These are phyloP conservation scores for Xylariaceae sp. DNA, from an alignment of 2,329 filamentous ascomycete species.

Conservation along the genomic window DNA sequence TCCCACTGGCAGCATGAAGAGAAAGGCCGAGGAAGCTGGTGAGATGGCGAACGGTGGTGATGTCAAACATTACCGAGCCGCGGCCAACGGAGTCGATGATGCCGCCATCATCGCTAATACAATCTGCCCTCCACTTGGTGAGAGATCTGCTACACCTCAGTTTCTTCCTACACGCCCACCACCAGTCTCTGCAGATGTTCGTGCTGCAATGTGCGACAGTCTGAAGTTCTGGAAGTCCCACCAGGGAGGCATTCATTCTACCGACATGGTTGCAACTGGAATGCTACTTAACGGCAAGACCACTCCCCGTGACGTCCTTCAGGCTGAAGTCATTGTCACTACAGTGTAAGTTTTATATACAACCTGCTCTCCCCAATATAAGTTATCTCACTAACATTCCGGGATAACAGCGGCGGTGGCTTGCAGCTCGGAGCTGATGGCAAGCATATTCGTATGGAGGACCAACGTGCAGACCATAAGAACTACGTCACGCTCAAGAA, in stretches of 20 bases:
- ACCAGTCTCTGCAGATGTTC: slow-evolving; percentile 50
- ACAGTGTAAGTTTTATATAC: slow-evolving; percentile 45
- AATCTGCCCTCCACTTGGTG: too few species aligned
- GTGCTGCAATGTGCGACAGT: slow-evolving; percentile 59
- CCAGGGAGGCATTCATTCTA: slow-evolving; percentile 54
- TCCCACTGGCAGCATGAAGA: too few species aligned
- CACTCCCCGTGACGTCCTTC: slow-evolving; percentile 52
- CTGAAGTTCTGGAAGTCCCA: slow-evolving; percentile 57
- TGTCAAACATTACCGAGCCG: too few species aligned
- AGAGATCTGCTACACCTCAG: not conserved
- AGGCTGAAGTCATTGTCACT: slow-evolving; percentile 57
- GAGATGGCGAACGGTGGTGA: too few species aligned
- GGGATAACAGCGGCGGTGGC: slow-evolving; percentile 20
- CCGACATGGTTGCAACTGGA: slow-evolving; percentile 44
- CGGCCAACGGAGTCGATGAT: too few species aligned
- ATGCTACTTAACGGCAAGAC: slow-evolving; percentile 55
- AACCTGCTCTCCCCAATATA: not conserved
- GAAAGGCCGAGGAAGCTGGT: too few species aligned
- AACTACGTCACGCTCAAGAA: slow-evolving; percentile 40
- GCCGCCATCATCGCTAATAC: too few species aligned
- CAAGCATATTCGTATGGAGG: slow-evolving; percentile 43
- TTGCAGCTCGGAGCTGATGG: slow-evolving; percentile 31
- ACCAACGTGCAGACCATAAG: slow-evolving; percentile 40
- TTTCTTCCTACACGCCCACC: slow-evolving; percentile 31
- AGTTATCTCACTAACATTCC: not conserved